phyloP scores from a whole-genome alignment of 1,284 basidiomycete species.

The Sporisorium exsertum region DNA sequence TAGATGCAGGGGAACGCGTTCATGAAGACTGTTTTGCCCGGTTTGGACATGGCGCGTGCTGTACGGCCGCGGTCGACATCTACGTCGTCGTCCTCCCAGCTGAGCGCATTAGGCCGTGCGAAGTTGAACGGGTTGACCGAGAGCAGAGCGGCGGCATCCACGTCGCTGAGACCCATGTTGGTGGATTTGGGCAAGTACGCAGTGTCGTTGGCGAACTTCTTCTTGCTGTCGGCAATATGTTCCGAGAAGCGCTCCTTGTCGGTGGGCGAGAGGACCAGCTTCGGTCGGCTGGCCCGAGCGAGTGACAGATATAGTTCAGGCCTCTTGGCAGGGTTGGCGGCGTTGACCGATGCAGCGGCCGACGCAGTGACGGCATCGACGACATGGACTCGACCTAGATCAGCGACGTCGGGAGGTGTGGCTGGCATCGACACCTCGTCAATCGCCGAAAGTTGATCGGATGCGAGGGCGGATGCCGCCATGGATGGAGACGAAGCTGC shows the following conservation, averaged over 20 bases:
- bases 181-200: conserved; percentile 51
- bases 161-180: conserved; percentile 53
- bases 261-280: conserved; percentile 28
- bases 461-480: conserved; percentile 21
- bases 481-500: conserved; percentile 36
- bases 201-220: conserved; percentile 43
- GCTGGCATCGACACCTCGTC: conserved; percentile 46
- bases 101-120: conserved; percentile 10
- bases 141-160: conserved; percentile 40
- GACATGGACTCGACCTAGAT: conserved; percentile 10
- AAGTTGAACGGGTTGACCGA: conserved; percentile 50
- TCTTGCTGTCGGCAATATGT: conserved; percentile 41
- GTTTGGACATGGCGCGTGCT: conserved; percentile 8
- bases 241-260: conserved; percentile 33
- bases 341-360: conserved; percentile 15
- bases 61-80: conserved; percentile 35
- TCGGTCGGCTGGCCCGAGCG: conserved; percentile 18
- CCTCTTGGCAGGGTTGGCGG: conserved; percentile 8
- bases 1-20: conserved; percentile 48
- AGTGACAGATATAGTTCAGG: conserved; percentile 34
- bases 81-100: conserved; percentile 51
- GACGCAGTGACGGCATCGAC: conserved; percentile 9
- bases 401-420: conserved; percentile 35
- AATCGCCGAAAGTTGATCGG: conserved; percentile 25
- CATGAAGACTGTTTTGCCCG: conserved; percentile 30